Evolutionary conservation across 2,329 filamentous ascomycete species (phyloP).

Genomic region (Exophiala dermatitidis): DNA sequence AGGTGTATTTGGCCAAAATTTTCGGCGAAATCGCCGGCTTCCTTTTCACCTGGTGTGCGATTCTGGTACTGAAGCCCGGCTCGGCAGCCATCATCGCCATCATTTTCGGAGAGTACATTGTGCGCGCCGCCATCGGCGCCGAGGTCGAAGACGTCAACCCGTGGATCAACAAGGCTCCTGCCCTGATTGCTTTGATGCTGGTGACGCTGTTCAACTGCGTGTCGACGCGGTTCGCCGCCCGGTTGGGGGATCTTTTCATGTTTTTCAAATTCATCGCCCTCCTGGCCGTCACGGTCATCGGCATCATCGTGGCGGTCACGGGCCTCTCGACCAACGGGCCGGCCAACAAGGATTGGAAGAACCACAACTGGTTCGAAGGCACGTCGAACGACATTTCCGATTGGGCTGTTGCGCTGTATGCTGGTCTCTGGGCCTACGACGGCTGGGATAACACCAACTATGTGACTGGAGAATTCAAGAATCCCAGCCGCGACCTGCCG

Average conservation of each 20-base stretch:
- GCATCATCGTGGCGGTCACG: conserved; percentile 81
- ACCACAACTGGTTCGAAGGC: conserved; percentile 76
- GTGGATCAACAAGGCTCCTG: conserved; percentile 88
- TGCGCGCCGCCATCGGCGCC: conserved; percentile 77
- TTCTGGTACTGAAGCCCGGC: conserved; percentile 88
- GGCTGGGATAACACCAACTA: conserved; percentile 99
- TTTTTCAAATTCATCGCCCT: conserved; percentile 92
- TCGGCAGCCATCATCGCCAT: conserved; percentile 91
- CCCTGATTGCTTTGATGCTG: conserved; percentile 63
- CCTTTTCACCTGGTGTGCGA: conserved; percentile 91
- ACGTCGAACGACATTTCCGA: conserved; percentile 72
- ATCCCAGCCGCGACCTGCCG: conserved; percentile 81
- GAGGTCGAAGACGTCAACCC: conserved; percentile 71
- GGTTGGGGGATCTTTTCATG: conserved; percentile 89
- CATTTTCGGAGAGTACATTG: conserved; percentile 97
- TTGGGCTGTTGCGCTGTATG: conserved; percentile 92
- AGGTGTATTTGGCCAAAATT: conserved; percentile 92
- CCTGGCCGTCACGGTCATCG: conserved; percentile 75
- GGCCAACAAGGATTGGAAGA: conserved; percentile 80
- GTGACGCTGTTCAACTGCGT: conserved; percentile 86
- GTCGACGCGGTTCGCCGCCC: conserved; percentile 79
- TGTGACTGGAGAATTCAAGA: conserved; percentile 92
- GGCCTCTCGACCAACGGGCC: conserved; percentile 70
- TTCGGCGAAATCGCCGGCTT: conserved; percentile 91
- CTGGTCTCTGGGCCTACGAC: conserved; percentile 94